These are phyloP conservation scores for Suhomyces atakaporum DNA, from an alignment of 1,139 yeast genomes.

Conservation along the genomic window DNA sequence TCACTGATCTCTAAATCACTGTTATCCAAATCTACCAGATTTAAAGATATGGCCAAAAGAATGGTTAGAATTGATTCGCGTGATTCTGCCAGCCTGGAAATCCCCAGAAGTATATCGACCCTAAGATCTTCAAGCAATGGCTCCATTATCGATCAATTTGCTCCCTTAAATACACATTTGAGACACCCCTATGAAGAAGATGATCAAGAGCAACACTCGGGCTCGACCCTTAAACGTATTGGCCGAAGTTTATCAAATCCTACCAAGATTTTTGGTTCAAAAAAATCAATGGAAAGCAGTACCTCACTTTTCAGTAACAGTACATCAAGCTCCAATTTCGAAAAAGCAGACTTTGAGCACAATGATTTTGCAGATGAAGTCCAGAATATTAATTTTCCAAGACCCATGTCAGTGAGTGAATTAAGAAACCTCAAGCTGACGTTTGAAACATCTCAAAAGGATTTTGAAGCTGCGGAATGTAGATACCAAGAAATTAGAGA, in stretches of 20 bases:
- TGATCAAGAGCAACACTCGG: neutral
- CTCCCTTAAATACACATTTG: conserved; percentile 11
- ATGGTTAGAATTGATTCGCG: conserved; percentile 12
- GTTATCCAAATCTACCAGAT: conserved; percentile 14
- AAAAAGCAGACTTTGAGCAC: conserved; percentile 7
- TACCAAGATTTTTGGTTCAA: conserved; percentile 19
- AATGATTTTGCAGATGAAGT: conserved; percentile 7
- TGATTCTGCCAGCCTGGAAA: conserved; percentile 1
- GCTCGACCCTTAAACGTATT: conserved; percentile 21
- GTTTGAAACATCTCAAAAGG: conserved; percentile 33
- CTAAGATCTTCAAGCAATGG: conserved; percentile 13
- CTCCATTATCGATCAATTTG: conserved; percentile 17
- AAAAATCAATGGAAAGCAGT: conserved; percentile 6
- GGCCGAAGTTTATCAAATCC: conserved; percentile 24
- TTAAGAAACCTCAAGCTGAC: conserved; percentile 36
- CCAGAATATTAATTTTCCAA: conserved; percentile 29
- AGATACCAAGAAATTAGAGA: conserved; percentile 23
- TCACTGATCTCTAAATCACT: conserved; percentile 13
- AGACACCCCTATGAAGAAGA: conserved; percentile 4
- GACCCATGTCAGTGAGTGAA: conserved; percentile 32
- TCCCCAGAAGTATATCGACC: conserved; percentile 20
- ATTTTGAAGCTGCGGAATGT: conserved; percentile 26
- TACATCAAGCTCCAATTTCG: neutral
- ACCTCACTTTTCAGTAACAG: neutral
- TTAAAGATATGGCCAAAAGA: conserved; percentile 16